Base-by-base conservation (phyloP, 495 filamentous ascomycete species). In the Annulohypoxylon moriforme region DNA sequence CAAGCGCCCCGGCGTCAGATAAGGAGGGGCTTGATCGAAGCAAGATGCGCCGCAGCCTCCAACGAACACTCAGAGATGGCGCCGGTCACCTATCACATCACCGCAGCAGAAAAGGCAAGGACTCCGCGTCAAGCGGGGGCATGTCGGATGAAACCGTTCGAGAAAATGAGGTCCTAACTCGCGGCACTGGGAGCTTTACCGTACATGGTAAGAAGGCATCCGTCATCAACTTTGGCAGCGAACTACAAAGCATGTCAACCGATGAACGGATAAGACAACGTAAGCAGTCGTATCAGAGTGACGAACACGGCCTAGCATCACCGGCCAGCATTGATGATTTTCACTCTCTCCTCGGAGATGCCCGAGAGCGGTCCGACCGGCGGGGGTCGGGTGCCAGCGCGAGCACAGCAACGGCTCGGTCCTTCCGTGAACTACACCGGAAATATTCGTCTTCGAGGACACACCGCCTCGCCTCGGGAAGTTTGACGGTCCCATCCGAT, bases 131-230 rank as follows among this genome's bases (percentile, higher is more conserved):
- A 14, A 89, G 87, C 68, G 84, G 83, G 20, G 84, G 81, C 4
- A 75, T 85, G 64, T 82, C 84, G n/a, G 92, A 93, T 22, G 92
- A 94, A 34, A 82, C 82, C 60, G 68, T 69, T 53, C 81, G 83
- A 24, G 86, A 88, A 52, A 84, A 83, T 13, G 93, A 94, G 77
- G 88, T 90, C 9, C 85, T 99, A 8, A 80, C 90, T 13, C 88
- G 96, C 16, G 91, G 91, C 25, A 88, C 90, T 10, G 93, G 93
- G 10, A 96, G 92, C 71, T 98, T 99, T 77, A 97, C 93, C 4
- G 90, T 99, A 4, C 96, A 99, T 76, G 96, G 96, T 60, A 99
- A 99, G 83, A 98, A 99, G 79, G 96, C 96, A 2, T 97, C 93
- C 0, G 91, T 99, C 55, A 90, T 99, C 66, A 97, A 93, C 27